A percentile compares a stretch with the other conserved stretches of the same genome.
These are phyloP conservation scores for Actinomortierella ambigua DNA, from an alignment of 371 early-diverging fungal genomes.

Conservation along the genomic window DNA sequence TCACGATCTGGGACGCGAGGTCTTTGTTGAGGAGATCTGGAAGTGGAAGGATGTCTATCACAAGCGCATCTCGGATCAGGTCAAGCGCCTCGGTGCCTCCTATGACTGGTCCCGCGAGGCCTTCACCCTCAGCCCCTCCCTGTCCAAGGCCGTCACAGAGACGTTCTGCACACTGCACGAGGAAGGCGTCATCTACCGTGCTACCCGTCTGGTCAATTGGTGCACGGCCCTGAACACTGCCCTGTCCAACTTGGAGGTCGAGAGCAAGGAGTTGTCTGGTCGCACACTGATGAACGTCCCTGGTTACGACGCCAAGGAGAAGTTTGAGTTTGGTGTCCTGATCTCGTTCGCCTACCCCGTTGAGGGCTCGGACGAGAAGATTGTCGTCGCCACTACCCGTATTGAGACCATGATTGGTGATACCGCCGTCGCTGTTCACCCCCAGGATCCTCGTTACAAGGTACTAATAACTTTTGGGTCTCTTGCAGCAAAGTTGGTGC, in stretches of 20 bases:
- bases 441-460: slow-evolving; percentile 80
- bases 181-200: slow-evolving; percentile 97
- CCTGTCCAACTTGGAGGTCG: slow-evolving; percentile 98
- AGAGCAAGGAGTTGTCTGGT: slow-evolving; percentile 89
- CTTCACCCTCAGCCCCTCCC: slow-evolving; percentile 96
- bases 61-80: slow-evolving; percentile 87
- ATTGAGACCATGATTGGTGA: slow-evolving; percentile 99
- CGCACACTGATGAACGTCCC: slow-evolving; percentile 86
- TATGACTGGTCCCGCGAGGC: slow-evolving; percentile 93
- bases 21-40: slow-evolving; percentile 92
- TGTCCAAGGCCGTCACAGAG: slow-evolving; percentile 90
- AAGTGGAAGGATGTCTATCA: slow-evolving; percentile 96
- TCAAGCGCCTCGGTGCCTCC: slow-evolving; percentile 93
- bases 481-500: background rate
- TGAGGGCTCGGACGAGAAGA: slow-evolving; percentile 82
- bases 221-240: slow-evolving; percentile 97
- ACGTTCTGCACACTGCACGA: slow-evolving; percentile 97
- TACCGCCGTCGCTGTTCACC: slow-evolving; percentile 96
- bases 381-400: slow-evolving; percentile 99
- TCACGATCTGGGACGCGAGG: slow-evolving; percentile 95
- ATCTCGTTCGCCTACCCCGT: slow-evolving; percentile 92
- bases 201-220: slow-evolving; percentile 98
- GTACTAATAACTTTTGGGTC: slow-evolving; percentile 16
- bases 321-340: slow-evolving; percentile 98
- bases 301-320: slow-evolving; percentile 89